Base-by-base conservation (phyloP, 805 yeast genomes). In the Lipomyces sp. region DNA sequence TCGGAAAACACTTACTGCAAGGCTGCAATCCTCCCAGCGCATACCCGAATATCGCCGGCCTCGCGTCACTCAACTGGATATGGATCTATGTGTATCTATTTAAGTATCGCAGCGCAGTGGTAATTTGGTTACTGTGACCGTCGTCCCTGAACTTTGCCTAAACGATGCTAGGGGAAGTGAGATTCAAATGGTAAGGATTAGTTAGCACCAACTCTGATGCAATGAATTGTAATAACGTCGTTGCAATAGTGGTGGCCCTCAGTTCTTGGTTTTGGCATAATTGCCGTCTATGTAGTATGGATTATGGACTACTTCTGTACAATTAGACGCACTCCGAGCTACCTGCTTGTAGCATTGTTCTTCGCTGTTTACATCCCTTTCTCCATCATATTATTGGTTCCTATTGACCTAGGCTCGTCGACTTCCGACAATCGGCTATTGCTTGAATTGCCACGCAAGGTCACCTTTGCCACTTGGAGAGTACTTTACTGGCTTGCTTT, bases 401-500 rank as follows among this genome's bases (percentile, higher is more conserved):
- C 97, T 0, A 82, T 89, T 37, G 97, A 91, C 76, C 82, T 90
- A 57, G 83, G 89, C 30, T 84, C 89, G 10, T 82, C 86, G 42
- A 78, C 82, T 59, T 76, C 80, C 32, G 77, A 77, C 30, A 77
- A 74, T 24, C 72, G 79, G 10, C 70, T 80, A 8, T 76, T 86
- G 71, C 81, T 88, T 70, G 81, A 81, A 58, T 69, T 89, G 54
- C 82, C 85, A n/a, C 79, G 79, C 62, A 64, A 73, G 0, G 80
- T 81, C 8, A 81, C 89, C 4, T 78, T 86, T n/a, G 74, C 80
- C 3, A 73, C 89, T 51, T 91, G 97, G 97, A 83, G 89, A 72
- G 73, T 85, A 57, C 86, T 88, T 62, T 91, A 91, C 76, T 91
- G 97, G 97, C 78, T 85, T 8, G 89, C 96, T 0, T 91, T 90